Evolutionary conservation across 2,329 filamentous ascomycete genomes (phyloP).

Genomic region (Botrytis paeoniae): DNA sequence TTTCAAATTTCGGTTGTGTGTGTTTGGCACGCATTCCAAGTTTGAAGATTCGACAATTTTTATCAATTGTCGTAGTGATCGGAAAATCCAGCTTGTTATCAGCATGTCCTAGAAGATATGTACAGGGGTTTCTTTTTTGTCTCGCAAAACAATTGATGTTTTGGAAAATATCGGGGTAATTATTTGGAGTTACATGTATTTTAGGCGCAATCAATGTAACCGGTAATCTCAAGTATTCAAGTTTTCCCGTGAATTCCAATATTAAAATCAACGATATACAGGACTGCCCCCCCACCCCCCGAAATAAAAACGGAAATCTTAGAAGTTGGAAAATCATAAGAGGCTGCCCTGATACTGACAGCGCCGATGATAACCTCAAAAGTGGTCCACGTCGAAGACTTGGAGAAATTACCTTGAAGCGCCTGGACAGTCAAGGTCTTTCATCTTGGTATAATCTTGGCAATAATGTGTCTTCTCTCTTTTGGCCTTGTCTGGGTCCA

Average conservation of each 20-base stretch:
- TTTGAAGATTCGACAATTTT: neutral
- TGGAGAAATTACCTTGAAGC: neutral
- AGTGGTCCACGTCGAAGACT: neutral
- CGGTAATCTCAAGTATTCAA: neutral
- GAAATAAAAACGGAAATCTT: fast-evolving
- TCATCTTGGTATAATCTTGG: no score
- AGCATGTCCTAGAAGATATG: neutral
- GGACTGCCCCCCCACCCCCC: neutral
- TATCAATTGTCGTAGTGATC: neutral
- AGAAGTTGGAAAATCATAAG: neutral
- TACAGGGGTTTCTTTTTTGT: neutral
- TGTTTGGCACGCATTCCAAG: neutral
- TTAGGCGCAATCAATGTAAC: neutral
- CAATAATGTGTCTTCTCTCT: no score
- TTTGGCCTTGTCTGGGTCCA: no score
- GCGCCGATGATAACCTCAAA: neutral
- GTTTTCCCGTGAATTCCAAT: neutral
- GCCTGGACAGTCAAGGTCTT: neutral
- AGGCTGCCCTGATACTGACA: neutral
- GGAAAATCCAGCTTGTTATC: neutral
- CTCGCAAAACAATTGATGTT: neutral
- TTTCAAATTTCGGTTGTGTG: neutral
- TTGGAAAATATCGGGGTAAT: neutral
- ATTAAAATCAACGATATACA: neutral
- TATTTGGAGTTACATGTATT: neutral